Percentiles rank a stretch among this genome's conserved stretches.
Conservation (phyloP, 78 protist genomes). For the Dictyostelium discoideum region DNA sequence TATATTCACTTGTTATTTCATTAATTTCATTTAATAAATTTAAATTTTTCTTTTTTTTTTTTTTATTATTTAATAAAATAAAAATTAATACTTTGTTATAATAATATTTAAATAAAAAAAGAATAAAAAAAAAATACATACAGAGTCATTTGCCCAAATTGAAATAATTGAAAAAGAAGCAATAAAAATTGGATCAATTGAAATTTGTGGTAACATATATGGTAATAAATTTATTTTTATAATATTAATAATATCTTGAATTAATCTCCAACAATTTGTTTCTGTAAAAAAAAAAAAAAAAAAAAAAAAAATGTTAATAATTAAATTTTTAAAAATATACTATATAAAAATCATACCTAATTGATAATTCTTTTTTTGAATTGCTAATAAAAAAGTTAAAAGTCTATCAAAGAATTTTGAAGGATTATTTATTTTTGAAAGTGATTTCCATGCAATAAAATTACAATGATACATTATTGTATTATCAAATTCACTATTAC, state of each 20-base stretch:
- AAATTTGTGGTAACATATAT: neutral
- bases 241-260: constrained; percentile 1
- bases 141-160: neutral
- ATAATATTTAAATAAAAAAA: neutral
- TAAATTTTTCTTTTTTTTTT: neutral
- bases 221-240: neutral
- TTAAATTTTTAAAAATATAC: too few species aligned
- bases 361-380: constrained; percentile 29
- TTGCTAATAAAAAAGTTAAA: neutral
- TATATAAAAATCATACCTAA: neutral
- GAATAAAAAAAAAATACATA: neutral
- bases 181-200: constrained; percentile 13
- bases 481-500: neutral
- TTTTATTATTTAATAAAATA: neutral
- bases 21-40: neutral
- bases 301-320: neutral
- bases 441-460: constrained; percentile 20
- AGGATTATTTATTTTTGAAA: neutral
- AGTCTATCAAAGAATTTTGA: constrained; percentile 17
- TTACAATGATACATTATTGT: neutral
- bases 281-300: neutral
- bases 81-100: neutral
- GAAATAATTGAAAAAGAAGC: constrained; percentile 9
- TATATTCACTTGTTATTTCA: constrained; percentile 9
- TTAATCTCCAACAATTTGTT: constrained; percentile 21